Percentiles rank a stretch among this genome's conserved stretches.
These are phyloP conservation scores for Leptographium flavum DNA, from an alignment of 2,329 filamentous ascomycete species.

Conservation along the genomic window DNA sequence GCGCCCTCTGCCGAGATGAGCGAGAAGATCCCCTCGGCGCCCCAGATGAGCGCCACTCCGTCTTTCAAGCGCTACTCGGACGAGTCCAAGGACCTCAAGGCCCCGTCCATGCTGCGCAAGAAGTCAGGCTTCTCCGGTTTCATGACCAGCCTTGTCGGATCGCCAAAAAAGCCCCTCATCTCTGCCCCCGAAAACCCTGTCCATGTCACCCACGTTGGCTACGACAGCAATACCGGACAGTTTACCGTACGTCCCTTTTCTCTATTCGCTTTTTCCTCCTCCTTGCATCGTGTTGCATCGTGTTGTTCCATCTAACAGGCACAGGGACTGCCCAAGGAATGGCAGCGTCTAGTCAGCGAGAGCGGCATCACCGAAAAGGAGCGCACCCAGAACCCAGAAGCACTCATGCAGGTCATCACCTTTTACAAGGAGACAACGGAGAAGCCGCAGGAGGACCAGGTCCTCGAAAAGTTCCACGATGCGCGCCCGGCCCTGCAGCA, in stretches of 20 bases:
- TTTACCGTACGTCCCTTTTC: conserved; percentile 59
- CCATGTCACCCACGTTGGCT: conserved; percentile 94
- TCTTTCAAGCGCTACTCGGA: conserved; percentile 66
- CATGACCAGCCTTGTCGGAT: conserved; percentile 69
- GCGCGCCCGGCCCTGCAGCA: conserved; percentile 42
- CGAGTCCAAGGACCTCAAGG: conserved; percentile 52
- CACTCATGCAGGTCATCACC: conserved; percentile 86
- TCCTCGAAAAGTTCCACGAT: conserved; percentile 94
- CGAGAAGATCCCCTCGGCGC: conserved; percentile 27
- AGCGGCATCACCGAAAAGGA: conserved; percentile 95
- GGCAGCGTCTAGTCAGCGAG: conserved; percentile 89
- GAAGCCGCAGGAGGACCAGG: conserved; percentile 64
- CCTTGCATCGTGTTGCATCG: too few species aligned
- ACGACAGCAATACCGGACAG: conserved; percentile 89
- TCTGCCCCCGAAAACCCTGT: conserved; percentile 97
- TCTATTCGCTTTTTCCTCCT: conserved; percentile 6
- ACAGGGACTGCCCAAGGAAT: conserved; percentile 89
- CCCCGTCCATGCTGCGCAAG: conserved; percentile 50
- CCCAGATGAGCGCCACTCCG: conserved; percentile 12
- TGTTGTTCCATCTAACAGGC: conserved; percentile 3
- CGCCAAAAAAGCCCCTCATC: conserved; percentile 81
- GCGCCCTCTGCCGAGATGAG: conserved; percentile 21
- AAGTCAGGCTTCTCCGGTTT: conserved; percentile 83
- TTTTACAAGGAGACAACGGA: conserved; percentile 96
- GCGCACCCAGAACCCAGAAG: conserved; percentile 87